These are phyloP conservation scores for Neurospora terricola DNA, from an alignment of 495 filamentous ascomycete genomes.

Conservation along the genomic window DNA sequence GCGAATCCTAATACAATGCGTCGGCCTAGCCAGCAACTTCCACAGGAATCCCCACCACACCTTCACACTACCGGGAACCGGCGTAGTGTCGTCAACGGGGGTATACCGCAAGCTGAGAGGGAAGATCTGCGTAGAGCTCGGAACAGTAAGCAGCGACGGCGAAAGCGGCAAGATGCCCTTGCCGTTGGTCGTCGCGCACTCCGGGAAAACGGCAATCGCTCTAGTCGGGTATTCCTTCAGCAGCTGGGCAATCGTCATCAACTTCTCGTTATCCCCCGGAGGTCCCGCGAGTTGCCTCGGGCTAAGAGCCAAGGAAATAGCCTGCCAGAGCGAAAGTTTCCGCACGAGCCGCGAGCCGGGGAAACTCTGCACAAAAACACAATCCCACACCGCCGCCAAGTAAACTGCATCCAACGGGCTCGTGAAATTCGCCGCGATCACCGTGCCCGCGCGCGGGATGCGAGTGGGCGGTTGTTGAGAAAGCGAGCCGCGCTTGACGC, in stretches of 20 bases:
- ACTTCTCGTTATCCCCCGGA: conserved; percentile 23
- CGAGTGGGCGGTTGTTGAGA: conserved; percentile 50
- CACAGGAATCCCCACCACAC: conserved; percentile 63
- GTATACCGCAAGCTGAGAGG: conserved; percentile 84
- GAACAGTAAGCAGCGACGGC: conserved; percentile 56
- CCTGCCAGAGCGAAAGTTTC: conserved; percentile 62
- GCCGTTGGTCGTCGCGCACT: conserved; percentile 89
- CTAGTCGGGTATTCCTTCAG: conserved; percentile 57
- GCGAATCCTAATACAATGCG: conserved; percentile 80
- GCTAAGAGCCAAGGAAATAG: conserved; percentile 68
- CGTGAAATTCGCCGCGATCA: conserved; percentile 86
- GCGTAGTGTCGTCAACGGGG: conserved; percentile 81
- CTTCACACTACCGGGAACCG: conserved; percentile 48
- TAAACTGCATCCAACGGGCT: conserved; percentile 90
- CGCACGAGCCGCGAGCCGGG: conserved; percentile 12
- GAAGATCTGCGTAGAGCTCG: conserved; percentile 62
- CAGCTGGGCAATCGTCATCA: conserved; percentile 54
- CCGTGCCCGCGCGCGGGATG: conserved; percentile 61
- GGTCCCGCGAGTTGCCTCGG: conserved; percentile 41
- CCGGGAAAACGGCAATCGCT: conserved; percentile 77
- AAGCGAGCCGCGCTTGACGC: conserved; percentile 73
- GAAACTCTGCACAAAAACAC: conserved; percentile 80
- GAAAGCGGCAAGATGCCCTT: conserved; percentile 80
- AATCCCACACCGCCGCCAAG: conserved; percentile 93
- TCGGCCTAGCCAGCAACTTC: conserved; percentile 73